These are phyloP conservation scores for Cryptosporidium sp. DNA, from an alignment of 169 alveolate genomes.

Conservation along the genomic window DNA sequence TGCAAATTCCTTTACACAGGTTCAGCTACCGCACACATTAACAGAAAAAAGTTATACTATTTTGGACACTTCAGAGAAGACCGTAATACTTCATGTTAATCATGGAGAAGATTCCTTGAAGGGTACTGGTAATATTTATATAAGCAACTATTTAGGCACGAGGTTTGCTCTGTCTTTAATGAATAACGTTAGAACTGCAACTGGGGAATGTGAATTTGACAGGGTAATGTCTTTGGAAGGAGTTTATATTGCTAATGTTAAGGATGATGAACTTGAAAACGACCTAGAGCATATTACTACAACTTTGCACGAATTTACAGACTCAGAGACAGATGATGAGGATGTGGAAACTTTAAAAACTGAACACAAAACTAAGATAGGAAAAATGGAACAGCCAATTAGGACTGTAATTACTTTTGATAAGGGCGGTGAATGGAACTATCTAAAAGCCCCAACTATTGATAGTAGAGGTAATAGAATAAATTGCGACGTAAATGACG, in stretches of 20 bases:
- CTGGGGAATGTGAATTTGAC: slow-evolving; percentile 96
- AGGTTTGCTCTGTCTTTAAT: slow-evolving; percentile 92
- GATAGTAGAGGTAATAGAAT: slow-evolving; percentile 92
- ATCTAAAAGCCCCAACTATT: slow-evolving; percentile 93
- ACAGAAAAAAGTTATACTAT: slow-evolving; percentile 94
- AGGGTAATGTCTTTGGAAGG: slow-evolving; percentile 95
- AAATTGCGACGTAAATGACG: slow-evolving; percentile 89
- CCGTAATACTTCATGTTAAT: slow-evolving; percentile 96
- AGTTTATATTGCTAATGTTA: slow-evolving; percentile 94
- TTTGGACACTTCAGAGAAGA: slow-evolving; percentile 95
- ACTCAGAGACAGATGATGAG: slow-evolving; percentile 75
- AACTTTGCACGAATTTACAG: slow-evolving; percentile 24
- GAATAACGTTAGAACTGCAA: slow-evolving; percentile 89
- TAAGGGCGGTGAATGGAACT: slow-evolving; percentile 97
- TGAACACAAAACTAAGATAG: slow-evolving; percentile 77
- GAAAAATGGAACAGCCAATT: slow-evolving; percentile 82
- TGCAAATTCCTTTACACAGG: slow-evolving; percentile 86
- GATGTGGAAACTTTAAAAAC: slow-evolving; percentile 79
- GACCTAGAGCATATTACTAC: slow-evolving; percentile 22
- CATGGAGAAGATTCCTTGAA: slow-evolving; percentile 88
- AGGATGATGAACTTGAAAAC: slow-evolving; percentile 84
- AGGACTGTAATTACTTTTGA: slow-evolving; percentile 95
- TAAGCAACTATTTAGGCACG: slow-evolving; percentile 94
- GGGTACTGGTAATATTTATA: slow-evolving; percentile 94
- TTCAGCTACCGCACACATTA: slow-evolving; percentile 91